A percentile compares a stretch with the other conserved stretches of the same genome.
phyloP scores from a whole-genome alignment of 202 grass and related monocot genomes.

The Setaria viridis region DNA sequence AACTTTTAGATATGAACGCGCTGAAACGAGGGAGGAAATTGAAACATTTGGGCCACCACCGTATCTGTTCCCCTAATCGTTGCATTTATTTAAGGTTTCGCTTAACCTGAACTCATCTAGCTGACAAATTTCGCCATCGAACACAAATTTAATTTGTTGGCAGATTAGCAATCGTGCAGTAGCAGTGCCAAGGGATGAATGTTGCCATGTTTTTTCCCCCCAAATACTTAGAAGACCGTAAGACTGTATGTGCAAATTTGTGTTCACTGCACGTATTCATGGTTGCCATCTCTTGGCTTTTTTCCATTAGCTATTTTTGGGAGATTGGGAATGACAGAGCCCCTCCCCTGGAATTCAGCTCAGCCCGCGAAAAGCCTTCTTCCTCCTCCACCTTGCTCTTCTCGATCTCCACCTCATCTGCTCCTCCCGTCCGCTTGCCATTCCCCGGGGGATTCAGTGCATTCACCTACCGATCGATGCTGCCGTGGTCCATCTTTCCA shows the following conservation, averaged over 20 bases:
- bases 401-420: neutral
- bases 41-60: neutral
- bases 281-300: neutral
- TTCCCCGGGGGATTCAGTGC: neutral
- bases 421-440: neutral
- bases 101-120: too few species aligned
- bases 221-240: too few species aligned
- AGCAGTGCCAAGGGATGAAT: too few species aligned
- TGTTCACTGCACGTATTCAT: neutral
- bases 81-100: too few species aligned
- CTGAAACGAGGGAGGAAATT: neutral
- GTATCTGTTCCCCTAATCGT: too few species aligned
- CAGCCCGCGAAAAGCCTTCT: slow-evolving; percentile 17
- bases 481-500: neutral
- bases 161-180: too few species aligned
- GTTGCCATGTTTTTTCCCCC: neutral
- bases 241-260: neutral
- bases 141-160: too few species aligned
- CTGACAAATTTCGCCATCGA: too few species aligned
- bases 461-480: slow-evolving; percentile 26
- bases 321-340: neutral
- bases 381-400: neutral
- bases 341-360: slow-evolving; percentile 34
- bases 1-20: neutral
- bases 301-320: neutral